These are phyloP conservation scores for Berberis thunbergii DNA, from an alignment of 164 flowering plant species.

Conservation along the genomic window DNA sequence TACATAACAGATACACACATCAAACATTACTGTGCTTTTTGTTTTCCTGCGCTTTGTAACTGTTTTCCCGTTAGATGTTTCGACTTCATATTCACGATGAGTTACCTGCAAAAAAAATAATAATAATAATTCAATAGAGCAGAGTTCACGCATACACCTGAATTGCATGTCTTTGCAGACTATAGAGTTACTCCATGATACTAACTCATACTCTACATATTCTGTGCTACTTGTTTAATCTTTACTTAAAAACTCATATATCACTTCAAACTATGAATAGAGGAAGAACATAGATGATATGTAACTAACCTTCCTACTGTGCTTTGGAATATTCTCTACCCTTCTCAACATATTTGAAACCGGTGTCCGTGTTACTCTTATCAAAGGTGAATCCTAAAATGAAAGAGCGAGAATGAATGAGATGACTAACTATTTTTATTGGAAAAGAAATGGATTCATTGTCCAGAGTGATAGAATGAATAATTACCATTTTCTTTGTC, in stretches of 20 bases:
- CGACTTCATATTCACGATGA: constrained; percentile 87
- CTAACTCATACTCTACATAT: too few relatives aligned
- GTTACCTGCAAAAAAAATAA: constrained; percentile 51
- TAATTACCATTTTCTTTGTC: constrained; percentile 4
- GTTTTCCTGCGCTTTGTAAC: constrained; percentile 78
- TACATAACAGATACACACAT: constrained; percentile 34
- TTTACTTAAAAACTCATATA: neutral
- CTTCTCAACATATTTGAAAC: constrained; percentile 52
- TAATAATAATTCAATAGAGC: neutral
- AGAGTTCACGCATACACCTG: neutral
- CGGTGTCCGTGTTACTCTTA: constrained; percentile 45
- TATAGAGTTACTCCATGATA: too few relatives aligned
- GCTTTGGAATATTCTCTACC: constrained; percentile 65
- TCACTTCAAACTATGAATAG: neutral
- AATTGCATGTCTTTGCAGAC: too few relatives aligned
- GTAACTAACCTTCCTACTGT: constrained; percentile 60
- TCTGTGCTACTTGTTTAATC: too few relatives aligned
- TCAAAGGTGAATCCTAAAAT: constrained; percentile 41
- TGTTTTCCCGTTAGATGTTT: constrained; percentile 71
- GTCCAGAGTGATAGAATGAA: neutral
- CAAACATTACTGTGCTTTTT: constrained; percentile 88
- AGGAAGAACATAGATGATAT: neutral
- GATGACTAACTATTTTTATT: neutral
- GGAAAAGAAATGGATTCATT: neutral
- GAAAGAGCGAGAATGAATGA: constrained; percentile 2